These are phyloP conservation scores for Aureobasidium sp. DNA, from an alignment of 2,329 filamentous ascomycete species.

Conservation along the genomic window DNA sequence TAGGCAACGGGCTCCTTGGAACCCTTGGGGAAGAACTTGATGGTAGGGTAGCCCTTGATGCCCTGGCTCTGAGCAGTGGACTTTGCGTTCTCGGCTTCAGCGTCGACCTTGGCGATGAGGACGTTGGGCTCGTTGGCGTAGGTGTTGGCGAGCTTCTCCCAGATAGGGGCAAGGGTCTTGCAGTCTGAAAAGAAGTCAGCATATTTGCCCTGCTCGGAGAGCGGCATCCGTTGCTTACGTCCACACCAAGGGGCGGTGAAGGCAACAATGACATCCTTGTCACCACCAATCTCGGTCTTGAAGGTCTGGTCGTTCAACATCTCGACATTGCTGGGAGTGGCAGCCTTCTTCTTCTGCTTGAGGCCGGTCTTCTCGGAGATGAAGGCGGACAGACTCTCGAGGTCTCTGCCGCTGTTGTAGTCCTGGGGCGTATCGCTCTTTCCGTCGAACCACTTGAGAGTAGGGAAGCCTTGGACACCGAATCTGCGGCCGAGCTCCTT, in stretches of 20 bases:
- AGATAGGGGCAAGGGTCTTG: slow-evolving; percentile 85
- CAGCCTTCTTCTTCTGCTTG: slow-evolving; percentile 67
- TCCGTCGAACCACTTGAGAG: slow-evolving; percentile 95
- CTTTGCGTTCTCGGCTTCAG: slow-evolving; percentile 81
- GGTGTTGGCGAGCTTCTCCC: slow-evolving; percentile 79
- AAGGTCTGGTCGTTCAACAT: slow-evolving; percentile 78
- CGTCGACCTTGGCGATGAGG: slow-evolving; percentile 90
- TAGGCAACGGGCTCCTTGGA: slow-evolving; percentile 66
- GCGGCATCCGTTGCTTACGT: slow-evolving; percentile 54
- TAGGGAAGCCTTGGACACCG: slow-evolving; percentile 90
- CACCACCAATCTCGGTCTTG: slow-evolving; percentile 66
- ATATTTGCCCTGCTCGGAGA: slow-evolving; percentile 12
- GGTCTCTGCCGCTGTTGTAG: slow-evolving; percentile 78
- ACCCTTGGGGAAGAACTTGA: slow-evolving; percentile 93
- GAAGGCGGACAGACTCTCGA: slow-evolving; percentile 77
- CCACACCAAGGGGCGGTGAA: slow-evolving; percentile 99
- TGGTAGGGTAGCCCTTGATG: slow-evolving; percentile 85
- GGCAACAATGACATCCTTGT: slow-evolving; percentile 87
- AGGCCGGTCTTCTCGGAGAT: slow-evolving; percentile 81
- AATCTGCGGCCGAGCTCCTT: slow-evolving; percentile 77
- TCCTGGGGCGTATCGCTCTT: slow-evolving; percentile 80
- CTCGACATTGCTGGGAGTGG: slow-evolving; percentile 66
- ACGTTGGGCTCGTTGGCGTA: slow-evolving; percentile 73
- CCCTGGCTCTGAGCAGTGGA: slow-evolving; percentile 67
- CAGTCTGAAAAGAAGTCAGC: slow-evolving; percentile 59